A percentile compares a stretch with the other conserved stretches of the same genome.
These are phyloP conservation scores for Phalaenopsis hybrid DNA, from an alignment of 116 monocot species.

Conservation along the genomic window DNA sequence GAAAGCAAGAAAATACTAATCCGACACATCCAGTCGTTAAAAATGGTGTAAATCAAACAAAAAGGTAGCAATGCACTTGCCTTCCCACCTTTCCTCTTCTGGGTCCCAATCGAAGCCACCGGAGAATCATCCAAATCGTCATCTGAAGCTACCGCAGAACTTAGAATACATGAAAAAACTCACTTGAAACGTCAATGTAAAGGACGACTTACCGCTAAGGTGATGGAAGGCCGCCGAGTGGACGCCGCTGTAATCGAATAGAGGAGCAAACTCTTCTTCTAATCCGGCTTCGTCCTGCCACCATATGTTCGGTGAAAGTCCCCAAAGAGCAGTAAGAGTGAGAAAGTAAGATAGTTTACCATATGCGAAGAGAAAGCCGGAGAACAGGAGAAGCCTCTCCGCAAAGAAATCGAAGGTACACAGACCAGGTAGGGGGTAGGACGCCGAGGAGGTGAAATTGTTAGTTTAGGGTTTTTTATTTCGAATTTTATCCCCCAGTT, in stretches of 20 bases:
- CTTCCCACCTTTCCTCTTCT: conserved; percentile 24
- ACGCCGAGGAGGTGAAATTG: too few species aligned
- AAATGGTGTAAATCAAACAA: background rate
- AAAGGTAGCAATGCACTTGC: background rate
- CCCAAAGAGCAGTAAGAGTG: background rate
- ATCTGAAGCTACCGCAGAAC: conserved; percentile 14
- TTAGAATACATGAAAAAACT: background rate
- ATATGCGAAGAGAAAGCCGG: background rate
- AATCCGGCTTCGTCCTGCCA: conserved; percentile 20
- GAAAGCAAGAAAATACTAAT: background rate
- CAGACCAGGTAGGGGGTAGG: too few species aligned
- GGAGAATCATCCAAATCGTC: conserved; percentile 29
- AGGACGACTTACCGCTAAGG: conserved; percentile 24
- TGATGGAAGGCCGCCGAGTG: conserved; percentile 34
- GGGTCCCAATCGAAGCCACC: conserved; percentile 16
- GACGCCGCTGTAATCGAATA: conserved; percentile 79
- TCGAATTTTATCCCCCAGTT: too few species aligned
- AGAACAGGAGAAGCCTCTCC: background rate
- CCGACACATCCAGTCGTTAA: background rate
- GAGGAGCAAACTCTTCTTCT: conserved; percentile 67
- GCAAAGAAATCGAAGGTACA: too few species aligned
- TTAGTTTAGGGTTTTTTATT: too few species aligned
- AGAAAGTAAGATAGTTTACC: background rate
- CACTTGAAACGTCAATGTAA: background rate
- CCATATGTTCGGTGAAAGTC: background rate